Evolutionary conservation across 345 rosid species (phyloP), one percentile per base, ranked within the genome.

Genomic region (Schrenkiella parvula): DNA sequence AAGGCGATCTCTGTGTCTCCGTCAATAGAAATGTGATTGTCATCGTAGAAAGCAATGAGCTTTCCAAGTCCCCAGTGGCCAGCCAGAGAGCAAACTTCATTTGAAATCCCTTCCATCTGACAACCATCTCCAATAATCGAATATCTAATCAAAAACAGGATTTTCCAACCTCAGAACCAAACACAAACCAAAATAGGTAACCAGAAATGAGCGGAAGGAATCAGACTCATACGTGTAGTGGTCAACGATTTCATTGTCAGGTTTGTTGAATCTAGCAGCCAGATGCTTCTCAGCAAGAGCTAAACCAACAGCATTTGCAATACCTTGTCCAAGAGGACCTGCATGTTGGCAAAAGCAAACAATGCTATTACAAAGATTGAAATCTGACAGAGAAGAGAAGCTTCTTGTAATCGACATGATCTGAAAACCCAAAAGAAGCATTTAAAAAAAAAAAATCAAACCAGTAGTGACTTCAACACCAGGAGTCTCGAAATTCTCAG

Each of bases 61-160:
- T 95, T 92, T 29, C 99, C 99, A 25, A 95, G 97, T 44, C 98
- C 99, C 99, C 93, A 95, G 48, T 95, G 99, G 12, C 86, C 97
- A 38, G 98, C 98, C 17, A 95, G 88, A 48, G 99, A 95, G 71
- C 89, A 86, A 77, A 78, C 98, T 82, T 95, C 99, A 44, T 91
- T 91, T 43, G 97, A 56, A 67, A 95, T 84, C 29, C 99, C 99
- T 62, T 95, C 99, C 99, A 95, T 95, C 42, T 95, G 93, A 71
- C 99, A 95, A 17, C 99, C 99, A 81, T 95, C 99, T 73, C 99
- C 99, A 35, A 95, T 60, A n/a, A 95, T 84, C 3, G 0, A 70
- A 72, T 95, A 95, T 64, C 99, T 95, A 69, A 73, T 22, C 59
- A 5, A 38, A 59, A 59, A 55, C 19, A 73, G 12, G 8, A 37